Conservation (phyloP, 176 grass and related monocot species). For the Aegilops bicornis region DNA sequence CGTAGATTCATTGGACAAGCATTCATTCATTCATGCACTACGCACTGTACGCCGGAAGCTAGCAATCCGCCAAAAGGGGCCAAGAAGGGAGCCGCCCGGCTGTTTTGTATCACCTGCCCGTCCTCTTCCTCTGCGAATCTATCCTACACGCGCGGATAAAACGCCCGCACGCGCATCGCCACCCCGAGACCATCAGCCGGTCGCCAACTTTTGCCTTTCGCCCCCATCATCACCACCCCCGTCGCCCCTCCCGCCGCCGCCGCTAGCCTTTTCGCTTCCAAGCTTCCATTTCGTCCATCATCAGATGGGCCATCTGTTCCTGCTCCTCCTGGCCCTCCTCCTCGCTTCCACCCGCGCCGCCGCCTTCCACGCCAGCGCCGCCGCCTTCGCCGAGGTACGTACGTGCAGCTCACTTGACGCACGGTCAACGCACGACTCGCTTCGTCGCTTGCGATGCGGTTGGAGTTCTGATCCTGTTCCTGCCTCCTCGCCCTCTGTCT, state of each 20-base stretch:
- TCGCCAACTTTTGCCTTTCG: conserved; percentile 46
- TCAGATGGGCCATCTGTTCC: conserved; percentile 37
- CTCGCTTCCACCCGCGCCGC: conserved; percentile 11
- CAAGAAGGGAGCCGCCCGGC: not conserved
- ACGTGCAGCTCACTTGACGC: not conserved
- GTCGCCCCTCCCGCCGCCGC: not conserved
- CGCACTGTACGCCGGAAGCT: not conserved
- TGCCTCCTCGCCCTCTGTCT: not conserved
- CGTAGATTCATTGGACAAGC: not conserved
- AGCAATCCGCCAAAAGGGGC: conserved; percentile 24
- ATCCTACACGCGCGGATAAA: conserved; percentile 34
- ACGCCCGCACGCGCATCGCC: conserved; percentile 29
- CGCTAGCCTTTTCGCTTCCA: not conserved
- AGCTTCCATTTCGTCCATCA: not conserved
- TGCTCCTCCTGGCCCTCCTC: conserved; percentile 29
- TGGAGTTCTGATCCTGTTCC: not conserved
- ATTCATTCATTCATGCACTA: too few species aligned
- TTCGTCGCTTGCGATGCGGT: not conserved
- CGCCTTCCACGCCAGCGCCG: not conserved
- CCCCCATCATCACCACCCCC: not conserved
- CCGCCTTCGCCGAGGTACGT: conserved; percentile 35
- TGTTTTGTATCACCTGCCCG: conserved; percentile 36
- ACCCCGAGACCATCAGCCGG: conserved; percentile 6
- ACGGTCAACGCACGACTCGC: not conserved
- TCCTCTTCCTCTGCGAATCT: conserved; percentile 42